Percentiles rank a stretch among this genome's conserved stretches.
phyloP scores from a whole-genome alignment of 805 yeast genomes.

The Limtongia smithiae region DNA sequence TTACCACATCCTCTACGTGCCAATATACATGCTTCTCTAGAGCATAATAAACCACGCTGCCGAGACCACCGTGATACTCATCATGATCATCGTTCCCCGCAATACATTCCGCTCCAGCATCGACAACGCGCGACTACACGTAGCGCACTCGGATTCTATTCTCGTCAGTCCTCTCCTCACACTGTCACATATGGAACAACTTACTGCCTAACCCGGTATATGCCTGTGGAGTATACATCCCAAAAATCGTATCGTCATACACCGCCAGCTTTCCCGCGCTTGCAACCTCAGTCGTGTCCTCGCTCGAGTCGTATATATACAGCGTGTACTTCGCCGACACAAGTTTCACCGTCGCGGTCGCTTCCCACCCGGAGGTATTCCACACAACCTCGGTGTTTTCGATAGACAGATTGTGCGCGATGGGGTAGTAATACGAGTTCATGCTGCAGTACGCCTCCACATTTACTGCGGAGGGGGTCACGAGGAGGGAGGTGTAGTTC shows the following conservation, averaged over 20 bases:
- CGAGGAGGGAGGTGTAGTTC: constrained; percentile 39
- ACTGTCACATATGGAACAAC: not conserved
- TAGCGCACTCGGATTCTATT: constrained; percentile 19
- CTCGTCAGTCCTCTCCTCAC: no score
- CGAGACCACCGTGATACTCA: constrained; percentile 5
- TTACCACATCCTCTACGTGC: not conserved
- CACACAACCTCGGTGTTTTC: constrained; percentile 36
- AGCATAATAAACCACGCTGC: constrained; percentile 14
- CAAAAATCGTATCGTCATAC: constrained; percentile 35
- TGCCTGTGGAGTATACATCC: constrained; percentile 40
- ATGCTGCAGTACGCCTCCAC: constrained; percentile 40
- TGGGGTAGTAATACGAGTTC: constrained; percentile 39
- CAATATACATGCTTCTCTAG: not conserved
- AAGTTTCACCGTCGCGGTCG: constrained; percentile 25
- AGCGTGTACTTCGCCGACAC: constrained; percentile 39
- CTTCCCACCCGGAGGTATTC: constrained; percentile 38
- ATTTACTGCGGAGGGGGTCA: constrained; percentile 40
- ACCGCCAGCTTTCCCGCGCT: constrained; percentile 39
- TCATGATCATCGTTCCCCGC: constrained; percentile 5
- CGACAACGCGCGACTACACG: constrained; percentile 17
- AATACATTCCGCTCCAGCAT: constrained; percentile 11
- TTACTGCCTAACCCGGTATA: constrained; percentile 32
- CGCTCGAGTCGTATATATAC: constrained; percentile 37
- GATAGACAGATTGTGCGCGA: constrained; percentile 37
- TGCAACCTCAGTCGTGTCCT: constrained; percentile 33